phyloP scores from a whole-genome alignment of 768 basidiomycete genomes.

The Mycena chlorophos region DNA sequence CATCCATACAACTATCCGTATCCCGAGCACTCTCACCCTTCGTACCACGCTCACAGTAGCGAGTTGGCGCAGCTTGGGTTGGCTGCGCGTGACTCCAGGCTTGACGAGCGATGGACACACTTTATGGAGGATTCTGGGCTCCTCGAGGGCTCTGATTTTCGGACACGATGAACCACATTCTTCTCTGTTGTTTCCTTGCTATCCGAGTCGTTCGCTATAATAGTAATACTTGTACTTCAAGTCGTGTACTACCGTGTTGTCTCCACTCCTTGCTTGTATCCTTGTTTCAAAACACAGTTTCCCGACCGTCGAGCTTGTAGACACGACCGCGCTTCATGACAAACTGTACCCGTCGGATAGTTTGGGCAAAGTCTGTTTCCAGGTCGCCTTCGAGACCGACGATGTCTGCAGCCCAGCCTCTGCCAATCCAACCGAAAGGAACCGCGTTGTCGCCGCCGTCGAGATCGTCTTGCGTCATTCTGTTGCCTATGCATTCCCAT shows the following conservation, averaged over 20 bases:
- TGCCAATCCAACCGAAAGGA: conserved; percentile 53
- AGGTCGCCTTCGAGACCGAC: conserved; percentile 40
- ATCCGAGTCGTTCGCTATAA: not conserved
- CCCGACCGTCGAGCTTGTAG: conserved; percentile 40
- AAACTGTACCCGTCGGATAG: conserved; percentile 47
- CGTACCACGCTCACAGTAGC: conserved; percentile 30
- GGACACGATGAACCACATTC: conserved; percentile 9
- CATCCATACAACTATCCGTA: conserved; percentile 10
- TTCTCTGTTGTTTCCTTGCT: not conserved
- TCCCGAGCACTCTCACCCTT: conserved; percentile 19
- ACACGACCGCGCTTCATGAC: conserved; percentile 61
- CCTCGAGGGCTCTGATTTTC: conserved; percentile 32
- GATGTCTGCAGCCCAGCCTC: conserved; percentile 57
- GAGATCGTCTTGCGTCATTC: conserved; percentile 43
- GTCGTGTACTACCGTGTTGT: not conserved
- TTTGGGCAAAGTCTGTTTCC: conserved; percentile 47
- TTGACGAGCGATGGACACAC: conserved; percentile 60
- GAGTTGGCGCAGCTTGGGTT: conserved; percentile 64
- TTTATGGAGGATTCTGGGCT: conserved; percentile 61
- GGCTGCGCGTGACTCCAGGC: conserved; percentile 52
- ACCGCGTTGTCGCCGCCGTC: conserved; percentile 47
- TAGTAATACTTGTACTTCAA: not conserved
- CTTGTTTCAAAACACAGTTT: not conserved
- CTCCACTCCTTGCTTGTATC: not conserved
- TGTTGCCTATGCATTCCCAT: conserved; percentile 54